Base-by-base conservation (phyloP, 108 stramenopile species). In the Discostella stelligeroides region DNA sequence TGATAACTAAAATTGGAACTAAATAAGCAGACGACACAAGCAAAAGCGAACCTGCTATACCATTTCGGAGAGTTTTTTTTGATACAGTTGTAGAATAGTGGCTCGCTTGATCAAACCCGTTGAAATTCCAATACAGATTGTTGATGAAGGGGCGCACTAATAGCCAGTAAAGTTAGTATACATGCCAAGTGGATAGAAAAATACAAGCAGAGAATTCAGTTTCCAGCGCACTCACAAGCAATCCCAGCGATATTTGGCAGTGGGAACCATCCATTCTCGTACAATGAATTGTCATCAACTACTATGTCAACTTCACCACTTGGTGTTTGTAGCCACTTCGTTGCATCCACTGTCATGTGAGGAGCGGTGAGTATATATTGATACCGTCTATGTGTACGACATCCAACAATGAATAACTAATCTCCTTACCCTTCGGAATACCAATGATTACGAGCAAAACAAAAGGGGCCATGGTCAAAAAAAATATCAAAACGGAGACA, bases 61-160 rank as follows among this genome's bases (percentile, higher is more conserved):
- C 79, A 42, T 48, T 86, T 66, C 23, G 82, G 48, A 70, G 66
- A 17, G 39, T 72, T 23, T 60, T 53, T 47, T 86, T 80, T 29
- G 85, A 42, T 12, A 89, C 88, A 11, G 84, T 84, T 7, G 75
- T 83, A 0, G 88, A 85, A 53, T 86, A 91, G 21, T 76, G 75
- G 1, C 80, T 75, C 3, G 84, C 88, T 45, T 68, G 69, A 43
- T 91, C 89, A 77, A 87, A 90, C 28, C 82, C 72, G 55, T 84
- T 85, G 43, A 84, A 79, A 39, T 84, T 76, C 90, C 90, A 91
- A 41, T 87, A 91, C 20, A 91, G 48, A 38, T 84, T 84, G 71
- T 91, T 91, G 14, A 91, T 42, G 18, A 86, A 78, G 15, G 78
- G 63, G 12, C 87, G 69, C 64, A 73, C 55, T 63, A 13, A 12